A percentile compares a stretch with the other conserved stretches of the same genome.
Conservation (phyloP, 1,139 yeast genomes). For the Torulaspora pretoriensis region DNA sequence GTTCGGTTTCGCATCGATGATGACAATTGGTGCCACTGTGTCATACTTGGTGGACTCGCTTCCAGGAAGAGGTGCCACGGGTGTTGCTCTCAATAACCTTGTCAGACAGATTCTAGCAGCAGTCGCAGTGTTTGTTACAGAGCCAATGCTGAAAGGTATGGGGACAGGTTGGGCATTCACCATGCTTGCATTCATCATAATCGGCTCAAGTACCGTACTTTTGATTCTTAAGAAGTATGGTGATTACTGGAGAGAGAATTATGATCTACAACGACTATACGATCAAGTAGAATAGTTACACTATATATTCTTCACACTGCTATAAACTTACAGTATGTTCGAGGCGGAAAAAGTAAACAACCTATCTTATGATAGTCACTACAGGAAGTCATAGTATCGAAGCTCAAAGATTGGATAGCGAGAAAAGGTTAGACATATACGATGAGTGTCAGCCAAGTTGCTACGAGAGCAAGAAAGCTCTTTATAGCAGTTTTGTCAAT, state of each 20-base stretch:
- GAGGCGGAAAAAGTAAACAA: not conserved
- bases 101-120: conserved; percentile 73
- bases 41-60: conserved; percentile 80
- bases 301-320: too few species aligned
- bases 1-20: conserved; percentile 81
- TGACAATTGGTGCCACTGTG: conserved; percentile 74
- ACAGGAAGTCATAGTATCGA: not conserved
- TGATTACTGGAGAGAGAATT: conserved; percentile 58
- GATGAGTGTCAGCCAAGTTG: conserved; percentile 1
- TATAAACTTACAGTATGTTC: too few species aligned
- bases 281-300: conserved; percentile 36
- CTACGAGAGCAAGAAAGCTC: conserved; percentile 7
- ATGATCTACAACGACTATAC: conserved; percentile 56
- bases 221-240: conserved; percentile 55
- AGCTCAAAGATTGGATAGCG: too few species aligned
- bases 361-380: not conserved
- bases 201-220: conserved; percentile 44
- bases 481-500: conserved; percentile 10
- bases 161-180: conserved; percentile 70
- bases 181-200: conserved; percentile 57
- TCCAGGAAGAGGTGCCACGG: conserved; percentile 88
- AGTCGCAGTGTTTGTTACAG: conserved; percentile 67
- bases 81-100: conserved; percentile 77
- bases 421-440: not conserved
- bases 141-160: conserved; percentile 58